Base-by-base conservation (phyloP, 495 filamentous ascomycete species). In the Hypoxylon intermedium region DNA sequence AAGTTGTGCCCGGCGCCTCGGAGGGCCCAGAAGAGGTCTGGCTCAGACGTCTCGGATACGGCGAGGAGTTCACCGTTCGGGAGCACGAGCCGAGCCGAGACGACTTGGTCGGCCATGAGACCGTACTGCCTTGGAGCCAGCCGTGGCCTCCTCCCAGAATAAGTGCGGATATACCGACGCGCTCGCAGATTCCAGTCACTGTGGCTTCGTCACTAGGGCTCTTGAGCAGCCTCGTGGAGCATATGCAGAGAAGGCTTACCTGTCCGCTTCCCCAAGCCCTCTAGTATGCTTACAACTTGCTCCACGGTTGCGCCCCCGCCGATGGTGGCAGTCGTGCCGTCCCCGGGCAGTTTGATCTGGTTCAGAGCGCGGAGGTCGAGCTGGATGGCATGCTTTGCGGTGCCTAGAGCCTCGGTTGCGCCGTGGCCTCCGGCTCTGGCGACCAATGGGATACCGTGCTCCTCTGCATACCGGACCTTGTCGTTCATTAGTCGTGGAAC, bases 1-100 rank as follows among this genome's bases (percentile, higher is more conserved):
- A 84, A 84, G 59, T 84, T 83, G 46, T 80, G 76, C 0, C 82
- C 81, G 6, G 80, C 82, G 20, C 82, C 82, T n/a, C 72, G 69
- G 31, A 85, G 65, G 1, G 73, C 80, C 78, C 80, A 82, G 59
- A 73, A 83, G 19, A 83, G 71, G 20, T 82, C 74, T 2, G 74
- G 53, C 43, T 75, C 56, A 2, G 62, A 41, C 1, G 71, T 57
- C 3, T 58, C 33, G 19, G 69, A 74, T 5, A 77, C 75, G 5
- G 48, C 73, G 9, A 71, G 67, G 15, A 68, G 47, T 0, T 64
- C 56, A 0, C 82, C 82, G 36, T 83, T 67, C 3, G 80, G 77
- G 30, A 81, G 73, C 2, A 85, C 77, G 3, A 85, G 60, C 9
- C 74, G 70, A 50, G 74, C 69, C 5, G 77, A 77, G 5, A 79